These are phyloP conservation scores for Colletotrichum noveboracense DNA, from an alignment of 2,329 filamentous ascomycete genomes.

Conservation along the genomic window DNA sequence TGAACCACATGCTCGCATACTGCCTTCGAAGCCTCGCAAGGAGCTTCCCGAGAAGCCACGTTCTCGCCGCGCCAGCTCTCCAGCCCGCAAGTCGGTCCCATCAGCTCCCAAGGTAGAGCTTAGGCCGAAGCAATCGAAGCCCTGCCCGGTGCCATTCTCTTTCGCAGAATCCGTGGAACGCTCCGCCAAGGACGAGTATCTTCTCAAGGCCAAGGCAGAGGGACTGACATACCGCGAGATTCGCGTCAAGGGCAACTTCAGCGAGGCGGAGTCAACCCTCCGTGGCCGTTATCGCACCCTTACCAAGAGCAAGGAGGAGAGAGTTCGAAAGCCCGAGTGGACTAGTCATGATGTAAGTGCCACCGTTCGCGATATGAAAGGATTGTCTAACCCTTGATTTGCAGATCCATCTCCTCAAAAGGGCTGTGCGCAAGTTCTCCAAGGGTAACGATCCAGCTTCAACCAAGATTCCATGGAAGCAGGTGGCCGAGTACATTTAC, in stretches of 20 bases:
- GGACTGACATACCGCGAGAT: slow-evolving; percentile 73
- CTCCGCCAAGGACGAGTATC: slow-evolving; percentile 46
- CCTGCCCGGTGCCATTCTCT: not conserved
- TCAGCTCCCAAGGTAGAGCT: not conserved
- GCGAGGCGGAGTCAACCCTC: slow-evolving; percentile 74
- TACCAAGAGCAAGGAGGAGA: slow-evolving; percentile 65
- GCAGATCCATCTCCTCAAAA: slow-evolving; percentile 50
- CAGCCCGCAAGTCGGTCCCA: not conserved
- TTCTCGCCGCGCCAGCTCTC: not conserved
- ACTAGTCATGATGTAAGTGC: slow-evolving; percentile 64
- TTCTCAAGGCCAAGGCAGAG: slow-evolving; percentile 57
- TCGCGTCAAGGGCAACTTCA: slow-evolving; percentile 56
- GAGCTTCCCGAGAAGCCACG: slow-evolving; percentile 15
- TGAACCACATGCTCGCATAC: not conserved
- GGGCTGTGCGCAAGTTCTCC: slow-evolving; percentile 45
- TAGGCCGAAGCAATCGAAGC: slow-evolving; percentile 2
- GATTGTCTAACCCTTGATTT: not conserved
- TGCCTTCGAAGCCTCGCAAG: slow-evolving; percentile 2
- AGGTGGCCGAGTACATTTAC: slow-evolving; percentile 58
- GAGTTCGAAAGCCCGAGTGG: slow-evolving; percentile 73
- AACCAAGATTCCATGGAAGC: slow-evolving; percentile 60
- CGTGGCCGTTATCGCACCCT: slow-evolving; percentile 70
- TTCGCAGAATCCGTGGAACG: not conserved
- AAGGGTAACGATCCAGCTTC: slow-evolving; percentile 31
- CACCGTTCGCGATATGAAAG: not conserved